These are phyloP conservation scores for Phyllosticta citriasiana DNA, from an alignment of 2,329 filamentous ascomycete genomes.

Conservation along the genomic window DNA sequence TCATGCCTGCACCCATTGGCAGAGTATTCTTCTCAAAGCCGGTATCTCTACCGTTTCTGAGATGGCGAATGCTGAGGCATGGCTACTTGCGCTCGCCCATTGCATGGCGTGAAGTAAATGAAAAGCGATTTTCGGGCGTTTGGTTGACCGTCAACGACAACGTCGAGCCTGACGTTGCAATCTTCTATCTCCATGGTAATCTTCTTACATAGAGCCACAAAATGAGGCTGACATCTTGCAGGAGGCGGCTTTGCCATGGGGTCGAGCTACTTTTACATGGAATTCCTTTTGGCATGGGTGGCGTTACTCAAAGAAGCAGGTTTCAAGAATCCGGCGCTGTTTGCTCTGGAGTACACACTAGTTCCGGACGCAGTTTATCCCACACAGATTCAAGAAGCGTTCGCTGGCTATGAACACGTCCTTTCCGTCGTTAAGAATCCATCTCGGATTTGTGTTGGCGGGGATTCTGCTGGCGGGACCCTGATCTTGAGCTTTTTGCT, in stretches of 20 bases:
- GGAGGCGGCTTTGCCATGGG: slow-evolving; percentile 79
- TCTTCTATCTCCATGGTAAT: slow-evolving; percentile 72
- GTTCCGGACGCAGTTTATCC: slow-evolving; percentile 67
- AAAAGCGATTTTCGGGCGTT: slow-evolving; percentile 50
- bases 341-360: slow-evolving; percentile 70
- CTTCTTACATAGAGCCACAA: not conserved
- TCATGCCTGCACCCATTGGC: slow-evolving; percentile 57
- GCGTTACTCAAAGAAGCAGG: slow-evolving; percentile 53
- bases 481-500: slow-evolving; percentile 64
- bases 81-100: slow-evolving; percentile 54
- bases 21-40: slow-evolving; percentile 68
- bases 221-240: slow-evolving; percentile 21
- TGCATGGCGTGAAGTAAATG: slow-evolving; percentile 51
- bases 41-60: slow-evolving; percentile 63
- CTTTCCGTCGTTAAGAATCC: slow-evolving; percentile 48
- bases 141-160: slow-evolving; percentile 57
- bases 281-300: slow-evolving; percentile 68
- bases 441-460: slow-evolving; percentile 58
- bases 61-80: slow-evolving; percentile 66
- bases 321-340: slow-evolving; percentile 66
- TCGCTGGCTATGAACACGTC: slow-evolving; percentile 62
- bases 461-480: slow-evolving; percentile 71
- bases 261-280: slow-evolving; percentile 72
- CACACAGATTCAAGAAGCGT: slow-evolving; percentile 58
- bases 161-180: slow-evolving; percentile 59